Conservation (phyloP, 495 filamentous ascomycete genomes). For the Margaritispora aquatica region DNA sequence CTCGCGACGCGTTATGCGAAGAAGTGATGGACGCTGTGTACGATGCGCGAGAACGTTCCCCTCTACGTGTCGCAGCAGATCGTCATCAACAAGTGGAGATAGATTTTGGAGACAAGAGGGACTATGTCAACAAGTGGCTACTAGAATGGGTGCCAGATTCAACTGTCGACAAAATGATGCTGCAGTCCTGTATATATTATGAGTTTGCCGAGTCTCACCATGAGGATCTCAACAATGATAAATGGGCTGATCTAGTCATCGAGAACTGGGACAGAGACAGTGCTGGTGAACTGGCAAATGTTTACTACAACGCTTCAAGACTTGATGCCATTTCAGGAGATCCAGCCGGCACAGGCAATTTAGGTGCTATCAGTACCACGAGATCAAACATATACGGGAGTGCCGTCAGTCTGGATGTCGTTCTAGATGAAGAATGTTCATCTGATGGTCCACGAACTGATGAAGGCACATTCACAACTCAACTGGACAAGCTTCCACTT, state of each 20-base stretch:
- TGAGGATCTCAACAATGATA: constrained; percentile 5
- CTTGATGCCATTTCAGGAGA: constrained; percentile 16
- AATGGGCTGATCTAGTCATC: constrained; percentile 17
- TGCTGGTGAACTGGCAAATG: constrained; percentile 8
- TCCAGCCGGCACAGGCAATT: not conserved
- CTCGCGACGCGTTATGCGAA: constrained; percentile 12
- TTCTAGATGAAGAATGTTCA: not conserved
- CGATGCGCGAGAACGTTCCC: constrained; percentile 13
- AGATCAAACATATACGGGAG: not conserved
- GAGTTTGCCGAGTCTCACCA: constrained; percentile 3
- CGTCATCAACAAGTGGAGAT: not conserved
- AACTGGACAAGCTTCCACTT: not conserved
- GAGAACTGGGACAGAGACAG: constrained; percentile 16
- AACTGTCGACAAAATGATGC: constrained; percentile 5
- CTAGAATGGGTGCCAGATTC: constrained; percentile 20
- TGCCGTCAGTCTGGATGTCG: not conserved
- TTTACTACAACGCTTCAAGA: constrained; percentile 6
- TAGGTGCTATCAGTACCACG: not conserved
- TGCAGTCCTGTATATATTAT: constrained; percentile 11
- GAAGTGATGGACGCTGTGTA: constrained; percentile 15
- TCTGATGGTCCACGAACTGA: not conserved
- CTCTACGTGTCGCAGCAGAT: constrained; percentile 12
- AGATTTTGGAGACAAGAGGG: constrained; percentile 15
- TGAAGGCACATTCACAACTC: not conserved
- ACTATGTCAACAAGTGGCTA: constrained; percentile 22